Base-by-base conservation (phyloP, 805 yeast species). In the Lachancea sp. region DNA sequence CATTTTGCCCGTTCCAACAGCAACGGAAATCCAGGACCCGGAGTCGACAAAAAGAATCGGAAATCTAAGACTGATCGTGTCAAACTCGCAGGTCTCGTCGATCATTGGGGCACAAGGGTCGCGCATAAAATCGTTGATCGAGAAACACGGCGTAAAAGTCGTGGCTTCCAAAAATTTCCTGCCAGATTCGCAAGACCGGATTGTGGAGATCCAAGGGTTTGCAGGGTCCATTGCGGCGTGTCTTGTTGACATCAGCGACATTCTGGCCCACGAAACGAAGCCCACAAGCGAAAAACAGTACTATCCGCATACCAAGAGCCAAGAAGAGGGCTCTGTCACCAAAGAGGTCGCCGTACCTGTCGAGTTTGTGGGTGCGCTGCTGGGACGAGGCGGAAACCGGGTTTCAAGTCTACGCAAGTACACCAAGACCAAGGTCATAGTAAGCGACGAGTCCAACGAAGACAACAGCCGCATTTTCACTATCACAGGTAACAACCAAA, bases 11-110 rank as follows among this genome's bases (percentile, higher is more conserved):
- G 53, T 60, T 5, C 64, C 67, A 16, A 48, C 62, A 2, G 38
- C 39, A 27, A 53, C 54, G 7, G 67, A 63, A 43, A 54, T 63
- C 33, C 44, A 56, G 44, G 60, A 59, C 41, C 51, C 54, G 16
- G 54, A 53, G 32, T 52, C 56, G 19, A 42, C 59, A 38, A 50
- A 49, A 33, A 49, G 57, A 16, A 58, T 62, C 38, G 62, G 65
- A 15, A 57, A 59, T 30, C 63, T 88, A 56, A 75, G 96, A 58
- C 70, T 89, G 38, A 70, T 89, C 50, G 73, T 88, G 48, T 88
- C 96, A 34, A 87, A 88, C 64, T 74, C 81, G 42, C 95, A 87
- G 62, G 81, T 88, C 79, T 95, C 96, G 33, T 81, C 95, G 8
- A 75, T 89, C 38, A 88, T 89, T 59, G 96, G 96, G 42, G 79